A percentile compares a stretch with the other conserved stretches of the same genome.
phyloP scores from a whole-genome alignment of 306 rosid species.

The Castanospermum australe region DNA sequence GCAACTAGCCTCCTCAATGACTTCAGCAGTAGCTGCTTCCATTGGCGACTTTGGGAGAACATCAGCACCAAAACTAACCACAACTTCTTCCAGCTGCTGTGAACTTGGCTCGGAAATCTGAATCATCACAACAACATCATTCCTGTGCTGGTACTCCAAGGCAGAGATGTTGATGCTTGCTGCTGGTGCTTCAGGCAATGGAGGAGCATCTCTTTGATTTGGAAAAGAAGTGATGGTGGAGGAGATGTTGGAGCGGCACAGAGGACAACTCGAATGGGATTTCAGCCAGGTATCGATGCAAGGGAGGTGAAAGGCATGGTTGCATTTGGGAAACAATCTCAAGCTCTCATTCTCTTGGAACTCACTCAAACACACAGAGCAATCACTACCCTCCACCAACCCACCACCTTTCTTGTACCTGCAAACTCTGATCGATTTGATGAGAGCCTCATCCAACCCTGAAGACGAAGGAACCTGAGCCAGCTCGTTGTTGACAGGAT shows the following conservation, averaged over 20 bases:
- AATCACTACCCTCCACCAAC: slow-evolving; percentile 61
- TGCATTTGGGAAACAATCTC: slow-evolving; percentile 69
- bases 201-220: not conserved
- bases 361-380: slow-evolving; percentile 78
- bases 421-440: slow-evolving; percentile 57
- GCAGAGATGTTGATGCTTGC: slow-evolving; percentile 24
- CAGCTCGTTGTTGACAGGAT: slow-evolving; percentile 11
- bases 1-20: too few relatives aligned
- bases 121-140: slow-evolving; percentile 36
- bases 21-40: not conserved
- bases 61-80: not conserved
- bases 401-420: slow-evolving; percentile 52
- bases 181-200: slow-evolving; percentile 5
- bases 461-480: slow-evolving; percentile 26
- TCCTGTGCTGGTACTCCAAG: slow-evolving; percentile 44
- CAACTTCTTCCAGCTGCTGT: slow-evolving; percentile 9
- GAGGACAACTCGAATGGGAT: slow-evolving; percentile 70
- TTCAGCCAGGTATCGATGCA: slow-evolving; percentile 82
- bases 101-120: slow-evolving; percentile 24
- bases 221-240: not conserved
- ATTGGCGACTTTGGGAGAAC: not conserved
- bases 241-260: slow-evolving; percentile 60
- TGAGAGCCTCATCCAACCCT: slow-evolving; percentile 60
- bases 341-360: slow-evolving; percentile 67
- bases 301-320: slow-evolving; percentile 81